These are phyloP conservation scores for Gossypium gossypioides DNA, from an alignment of 441 rosid genomes.

Conservation along the genomic window DNA sequence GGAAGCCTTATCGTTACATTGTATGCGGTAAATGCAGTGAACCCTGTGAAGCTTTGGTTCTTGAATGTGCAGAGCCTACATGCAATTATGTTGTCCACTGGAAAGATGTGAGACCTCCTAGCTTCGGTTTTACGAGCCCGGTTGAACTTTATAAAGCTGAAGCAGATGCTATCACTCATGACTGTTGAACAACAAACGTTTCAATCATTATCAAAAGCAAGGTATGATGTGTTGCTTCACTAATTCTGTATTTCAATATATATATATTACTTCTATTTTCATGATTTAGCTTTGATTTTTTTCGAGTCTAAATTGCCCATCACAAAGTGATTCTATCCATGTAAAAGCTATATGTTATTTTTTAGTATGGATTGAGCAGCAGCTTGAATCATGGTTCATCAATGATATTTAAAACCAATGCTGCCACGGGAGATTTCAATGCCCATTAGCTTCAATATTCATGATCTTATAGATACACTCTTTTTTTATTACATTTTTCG, in stretches of 20 bases:
- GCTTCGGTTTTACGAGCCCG: not conserved
- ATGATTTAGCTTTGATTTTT: not conserved
- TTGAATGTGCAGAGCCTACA: slow-evolving; percentile 1
- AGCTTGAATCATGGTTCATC: not conserved
- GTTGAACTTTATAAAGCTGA: not conserved
- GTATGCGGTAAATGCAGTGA: not conserved
- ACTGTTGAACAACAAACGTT: not conserved
- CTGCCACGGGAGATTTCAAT: no score
- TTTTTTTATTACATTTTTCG: not conserved
- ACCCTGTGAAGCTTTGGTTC: not conserved
- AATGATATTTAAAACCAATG: not conserved
- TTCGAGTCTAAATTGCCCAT: no score
- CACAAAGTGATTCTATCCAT: no score
- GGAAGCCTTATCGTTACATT: not conserved
- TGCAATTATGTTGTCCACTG: slow-evolving; percentile 1
- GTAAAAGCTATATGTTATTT: no score
- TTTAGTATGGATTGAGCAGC: no score
- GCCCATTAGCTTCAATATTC: no score
- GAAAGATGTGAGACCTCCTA: not conserved
- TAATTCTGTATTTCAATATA: not conserved
- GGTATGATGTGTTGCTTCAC: not conserved
- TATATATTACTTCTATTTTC: not conserved
- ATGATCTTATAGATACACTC: no score
- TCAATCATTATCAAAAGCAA: not conserved
- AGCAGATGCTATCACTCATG: not conserved